Percentiles rank a stretch among this genome's conserved stretches.
phyloP scores from a whole-genome alignment of 805 yeast species.

The Suhomyces vadensis region DNA sequence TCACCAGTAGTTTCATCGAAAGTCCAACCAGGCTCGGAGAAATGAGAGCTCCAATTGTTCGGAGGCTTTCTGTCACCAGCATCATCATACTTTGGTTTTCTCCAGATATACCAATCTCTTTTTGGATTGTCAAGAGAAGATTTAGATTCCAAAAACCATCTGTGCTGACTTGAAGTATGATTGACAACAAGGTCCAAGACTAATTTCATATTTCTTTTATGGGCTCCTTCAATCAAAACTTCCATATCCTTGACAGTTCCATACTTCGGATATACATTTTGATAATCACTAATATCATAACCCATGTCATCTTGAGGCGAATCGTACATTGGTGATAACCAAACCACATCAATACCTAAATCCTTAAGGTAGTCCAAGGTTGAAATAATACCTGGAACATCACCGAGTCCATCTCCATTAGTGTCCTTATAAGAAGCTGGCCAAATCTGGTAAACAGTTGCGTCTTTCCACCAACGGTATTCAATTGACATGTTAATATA shows the following conservation, averaged over 20 bases:
- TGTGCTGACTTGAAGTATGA: slow-evolving; percentile 56
- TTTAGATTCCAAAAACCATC: slow-evolving; percentile 58
- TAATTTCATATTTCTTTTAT: slow-evolving; percentile 50
- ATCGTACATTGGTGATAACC: slow-evolving; percentile 60
- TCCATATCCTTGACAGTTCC: slow-evolving; percentile 58
- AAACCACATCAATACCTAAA: slow-evolving; percentile 53
- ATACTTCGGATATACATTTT: slow-evolving; percentile 50
- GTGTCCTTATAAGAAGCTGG: slow-evolving; percentile 62
- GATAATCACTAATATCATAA: slow-evolving; percentile 57
- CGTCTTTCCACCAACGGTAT: slow-evolving; percentile 56
- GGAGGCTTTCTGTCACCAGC: slow-evolving; percentile 54
- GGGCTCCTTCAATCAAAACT: slow-evolving; percentile 46
- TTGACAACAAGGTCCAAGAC: slow-evolving; percentile 58
- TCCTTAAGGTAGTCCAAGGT: slow-evolving; percentile 51
- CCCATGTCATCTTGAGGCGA: slow-evolving; percentile 66
- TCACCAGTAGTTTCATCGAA: slow-evolving; percentile 55
- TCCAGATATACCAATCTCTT: slow-evolving; percentile 65
- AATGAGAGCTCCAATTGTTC: slow-evolving; percentile 55
- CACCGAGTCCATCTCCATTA: slow-evolving; percentile 61
- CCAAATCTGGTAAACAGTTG: slow-evolving; percentile 58
- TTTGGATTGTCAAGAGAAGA: slow-evolving; percentile 52
- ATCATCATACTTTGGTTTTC: slow-evolving; percentile 46
- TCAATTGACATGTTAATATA: not conserved
- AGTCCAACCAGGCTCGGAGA: slow-evolving; percentile 58
- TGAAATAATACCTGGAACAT: slow-evolving; percentile 54